phyloP scores from a whole-genome alignment of 768 basidiomycete species.

The Naganishia kalamii region DNA sequence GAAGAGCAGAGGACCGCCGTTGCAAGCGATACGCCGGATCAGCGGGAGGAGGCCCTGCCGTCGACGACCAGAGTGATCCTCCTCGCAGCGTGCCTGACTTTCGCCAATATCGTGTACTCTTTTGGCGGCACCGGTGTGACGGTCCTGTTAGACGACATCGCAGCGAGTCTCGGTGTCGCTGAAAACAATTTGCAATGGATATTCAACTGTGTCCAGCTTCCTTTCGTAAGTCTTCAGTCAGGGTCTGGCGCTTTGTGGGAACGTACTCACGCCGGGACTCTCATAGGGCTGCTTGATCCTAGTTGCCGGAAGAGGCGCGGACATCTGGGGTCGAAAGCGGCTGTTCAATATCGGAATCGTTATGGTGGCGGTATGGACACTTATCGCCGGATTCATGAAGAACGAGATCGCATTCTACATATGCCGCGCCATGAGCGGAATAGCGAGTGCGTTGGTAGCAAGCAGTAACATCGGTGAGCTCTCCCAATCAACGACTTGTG shows the following conservation, averaged over 20 bases:
- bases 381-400: constrained; percentile 46
- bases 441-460: neutral
- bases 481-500: neutral
- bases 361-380: constrained; percentile 55
- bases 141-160: neutral
- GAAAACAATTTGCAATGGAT: constrained; percentile 8
- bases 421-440: neutral
- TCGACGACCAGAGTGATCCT: neutral
- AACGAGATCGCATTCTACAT: neutral
- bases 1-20: no score
- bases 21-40: no score
- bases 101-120: neutral
- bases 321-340: constrained; percentile 61
- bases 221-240: neutral
- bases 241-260: neutral
- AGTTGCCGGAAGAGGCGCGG: constrained; percentile 34
- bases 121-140: neutral
- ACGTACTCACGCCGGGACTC: neutral
- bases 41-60: no score
- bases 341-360: constrained; percentile 60
- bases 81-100: neutral
- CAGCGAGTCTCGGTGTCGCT: neutral
- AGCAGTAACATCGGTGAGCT: neutral
- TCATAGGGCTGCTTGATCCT: constrained; percentile 17
- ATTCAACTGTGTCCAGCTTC: constrained; percentile 1